Conservation (phyloP, 78 protist species). For the Neovahlkampfia damariscottae region DNA sequence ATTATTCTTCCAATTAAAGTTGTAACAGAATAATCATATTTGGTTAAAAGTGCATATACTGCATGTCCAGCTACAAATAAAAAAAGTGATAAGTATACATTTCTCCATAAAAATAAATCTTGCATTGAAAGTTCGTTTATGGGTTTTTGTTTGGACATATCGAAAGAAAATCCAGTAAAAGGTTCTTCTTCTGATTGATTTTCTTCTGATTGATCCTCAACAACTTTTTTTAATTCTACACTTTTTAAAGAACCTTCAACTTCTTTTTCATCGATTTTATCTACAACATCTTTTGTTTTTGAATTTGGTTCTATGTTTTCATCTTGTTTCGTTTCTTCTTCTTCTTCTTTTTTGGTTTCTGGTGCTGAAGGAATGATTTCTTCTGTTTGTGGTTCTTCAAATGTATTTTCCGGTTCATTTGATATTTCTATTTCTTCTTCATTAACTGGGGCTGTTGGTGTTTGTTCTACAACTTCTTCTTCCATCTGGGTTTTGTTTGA, state of each 20-base stretch:
- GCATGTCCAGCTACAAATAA: neutral
- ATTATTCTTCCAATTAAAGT: neutral
- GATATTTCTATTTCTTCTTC: neutral
- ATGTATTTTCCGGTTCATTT: neutral
- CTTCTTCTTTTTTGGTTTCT: neutral
- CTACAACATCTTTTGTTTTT: neutral
- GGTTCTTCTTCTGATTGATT: neutral
- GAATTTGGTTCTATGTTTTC: neutral
- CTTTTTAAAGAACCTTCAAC: too few species aligned
- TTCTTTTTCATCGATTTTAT: neutral
- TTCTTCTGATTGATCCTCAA: neutral
- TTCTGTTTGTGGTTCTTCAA: neutral
- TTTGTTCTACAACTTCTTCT: too few species aligned
- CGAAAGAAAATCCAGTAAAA: neutral
- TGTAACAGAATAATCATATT: neutral
- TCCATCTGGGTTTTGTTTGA: too few species aligned
- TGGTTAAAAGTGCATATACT: neutral
- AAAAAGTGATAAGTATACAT: neutral
- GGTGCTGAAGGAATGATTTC: neutral
- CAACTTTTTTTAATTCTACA: neutral
- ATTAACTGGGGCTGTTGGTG: too few species aligned
- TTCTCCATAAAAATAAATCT: neutral
- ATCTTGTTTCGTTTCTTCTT: neutral
- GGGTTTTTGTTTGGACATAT: neutral
- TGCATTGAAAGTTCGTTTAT: neutral